Percentiles rank a stretch among this genome's conserved stretches.
Evolutionary conservation across 1,284 basidiomycete genomes (phyloP).

Genomic region (Trametes versicolor): DNA sequence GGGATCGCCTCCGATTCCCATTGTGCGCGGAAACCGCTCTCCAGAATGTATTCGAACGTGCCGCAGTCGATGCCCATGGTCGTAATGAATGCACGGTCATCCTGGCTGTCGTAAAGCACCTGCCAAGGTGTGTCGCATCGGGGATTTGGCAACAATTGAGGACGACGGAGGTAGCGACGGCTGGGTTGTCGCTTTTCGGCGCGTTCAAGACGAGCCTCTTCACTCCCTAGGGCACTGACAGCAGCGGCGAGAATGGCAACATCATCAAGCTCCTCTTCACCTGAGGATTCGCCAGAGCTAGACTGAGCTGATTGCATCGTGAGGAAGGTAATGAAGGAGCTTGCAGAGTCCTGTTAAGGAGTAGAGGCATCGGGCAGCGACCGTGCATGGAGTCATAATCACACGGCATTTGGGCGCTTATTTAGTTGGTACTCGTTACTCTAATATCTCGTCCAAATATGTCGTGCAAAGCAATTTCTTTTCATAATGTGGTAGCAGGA

Average conservation of each 20-base stretch:
- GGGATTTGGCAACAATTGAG: slow-evolving; percentile 49
- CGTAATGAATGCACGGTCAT: slow-evolving; percentile 55
- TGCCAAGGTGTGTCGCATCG: slow-evolving; percentile 50
- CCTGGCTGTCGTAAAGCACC: slow-evolving; percentile 40
- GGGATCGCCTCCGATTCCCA: slow-evolving; percentile 52
- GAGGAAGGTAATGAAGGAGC: too few species aligned
- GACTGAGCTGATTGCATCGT: too few species aligned
- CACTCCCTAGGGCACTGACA: background rate
- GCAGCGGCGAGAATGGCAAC: background rate
- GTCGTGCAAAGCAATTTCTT: too few species aligned
- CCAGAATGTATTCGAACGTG: slow-evolving; percentile 50
- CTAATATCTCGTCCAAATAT: too few species aligned
- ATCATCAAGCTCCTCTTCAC: background rate
- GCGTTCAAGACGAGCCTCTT: slow-evolving; percentile 4
- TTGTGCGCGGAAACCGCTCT: slow-evolving; percentile 43
- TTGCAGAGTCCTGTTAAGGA: too few species aligned
- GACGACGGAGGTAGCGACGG: slow-evolving; percentile 41
- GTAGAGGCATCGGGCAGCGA: too few species aligned
- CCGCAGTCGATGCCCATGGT: slow-evolving; percentile 56
- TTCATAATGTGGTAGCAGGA: too few species aligned
- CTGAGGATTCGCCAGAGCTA: too few species aligned
- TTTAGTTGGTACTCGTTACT: too few species aligned
- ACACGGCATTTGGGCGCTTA: too few species aligned
- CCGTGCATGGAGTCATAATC: too few species aligned
- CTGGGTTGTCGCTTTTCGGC: slow-evolving; percentile 6